Evolutionary conservation across 2,329 filamentous ascomycete genomes (phyloP).

Genomic region (Penicillium concentricum): DNA sequence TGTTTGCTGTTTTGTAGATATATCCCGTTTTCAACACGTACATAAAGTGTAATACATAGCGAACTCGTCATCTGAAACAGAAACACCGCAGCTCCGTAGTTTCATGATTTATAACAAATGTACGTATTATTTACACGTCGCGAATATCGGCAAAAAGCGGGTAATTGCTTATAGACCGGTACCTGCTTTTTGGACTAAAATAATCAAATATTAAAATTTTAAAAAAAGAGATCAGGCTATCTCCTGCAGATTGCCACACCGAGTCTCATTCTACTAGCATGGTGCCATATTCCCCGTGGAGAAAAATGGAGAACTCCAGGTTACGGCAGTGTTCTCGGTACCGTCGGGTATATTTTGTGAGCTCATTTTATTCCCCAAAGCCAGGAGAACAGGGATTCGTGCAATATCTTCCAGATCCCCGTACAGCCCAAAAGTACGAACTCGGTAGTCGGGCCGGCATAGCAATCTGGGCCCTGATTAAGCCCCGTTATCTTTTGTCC

Average conservation of each 20-base stretch:
- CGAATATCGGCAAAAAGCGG: slow-evolving; percentile 22
- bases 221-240: neutral
- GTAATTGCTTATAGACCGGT: slow-evolving; percentile 9
- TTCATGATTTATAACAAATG: neutral
- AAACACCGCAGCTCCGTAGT: slow-evolving; percentile 3
- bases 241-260: slow-evolving; percentile 15
- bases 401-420: neutral
- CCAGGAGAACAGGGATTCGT: neutral
- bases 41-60: neutral
- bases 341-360: neutral
- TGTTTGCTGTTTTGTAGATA: neutral
- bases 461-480: neutral
- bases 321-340: neutral
- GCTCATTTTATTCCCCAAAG: neutral
- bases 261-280: slow-evolving; percentile 22
- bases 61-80: slow-evolving; percentile 15
- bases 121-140: neutral
- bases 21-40: neutral
- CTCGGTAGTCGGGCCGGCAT: slow-evolving; percentile 2
- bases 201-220: neutral
- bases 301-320: slow-evolving; percentile 8
- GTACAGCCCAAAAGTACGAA: neutral
- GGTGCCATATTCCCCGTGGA: slow-evolving; percentile 23
- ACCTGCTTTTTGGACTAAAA: neutral
- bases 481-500: neutral